Percentiles rank a stretch among this genome's conserved stretches.
Conservation (phyloP, 139 green algal species). For the Micromonas commoda region DNA sequence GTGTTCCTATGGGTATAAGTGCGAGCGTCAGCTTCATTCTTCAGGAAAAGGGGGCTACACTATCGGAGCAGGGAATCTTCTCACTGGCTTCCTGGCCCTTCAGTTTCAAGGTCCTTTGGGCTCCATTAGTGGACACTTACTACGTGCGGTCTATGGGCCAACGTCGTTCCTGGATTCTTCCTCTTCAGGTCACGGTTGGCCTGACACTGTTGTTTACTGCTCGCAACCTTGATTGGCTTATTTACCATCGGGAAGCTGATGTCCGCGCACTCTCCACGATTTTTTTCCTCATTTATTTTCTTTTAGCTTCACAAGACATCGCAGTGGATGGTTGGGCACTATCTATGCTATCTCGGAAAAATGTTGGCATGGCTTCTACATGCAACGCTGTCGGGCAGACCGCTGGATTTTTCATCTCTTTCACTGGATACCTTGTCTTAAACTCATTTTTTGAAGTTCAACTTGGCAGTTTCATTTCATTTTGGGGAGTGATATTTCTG, state of each 20-base stretch:
- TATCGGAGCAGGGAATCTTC: constrained; percentile 56
- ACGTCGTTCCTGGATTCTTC: constrained; percentile 75
- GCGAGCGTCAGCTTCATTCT: constrained; percentile 20
- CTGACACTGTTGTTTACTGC: not conserved
- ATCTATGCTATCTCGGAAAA: constrained; percentile 10
- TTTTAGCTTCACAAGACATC: constrained; percentile 91
- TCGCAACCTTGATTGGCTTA: not conserved
- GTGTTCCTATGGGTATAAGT: constrained; percentile 24
- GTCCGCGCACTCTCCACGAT: constrained; percentile 58
- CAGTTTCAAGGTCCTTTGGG: constrained; percentile 89
- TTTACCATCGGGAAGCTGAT: not conserved
- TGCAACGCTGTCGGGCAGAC: constrained; percentile 23
- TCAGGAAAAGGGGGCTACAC: constrained; percentile 20
- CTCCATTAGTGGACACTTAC: constrained; percentile 76
- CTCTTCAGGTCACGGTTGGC: constrained; percentile 9
- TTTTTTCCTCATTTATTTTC: constrained; percentile 79
- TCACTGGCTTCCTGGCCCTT: constrained; percentile 79
- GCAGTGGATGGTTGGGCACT: constrained; percentile 64
- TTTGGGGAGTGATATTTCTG: constrained; percentile 12
- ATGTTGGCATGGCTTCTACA: constrained; percentile 15
- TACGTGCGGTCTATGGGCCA: constrained; percentile 56
- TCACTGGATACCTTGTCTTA: constrained; percentile 17
- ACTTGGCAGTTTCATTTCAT: not conserved
- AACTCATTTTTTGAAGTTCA: not conserved
- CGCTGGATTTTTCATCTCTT: constrained; percentile 9